Conservation (phyloP, 1,139 yeast genomes). For the Geotrichum cucujoidarum region DNA sequence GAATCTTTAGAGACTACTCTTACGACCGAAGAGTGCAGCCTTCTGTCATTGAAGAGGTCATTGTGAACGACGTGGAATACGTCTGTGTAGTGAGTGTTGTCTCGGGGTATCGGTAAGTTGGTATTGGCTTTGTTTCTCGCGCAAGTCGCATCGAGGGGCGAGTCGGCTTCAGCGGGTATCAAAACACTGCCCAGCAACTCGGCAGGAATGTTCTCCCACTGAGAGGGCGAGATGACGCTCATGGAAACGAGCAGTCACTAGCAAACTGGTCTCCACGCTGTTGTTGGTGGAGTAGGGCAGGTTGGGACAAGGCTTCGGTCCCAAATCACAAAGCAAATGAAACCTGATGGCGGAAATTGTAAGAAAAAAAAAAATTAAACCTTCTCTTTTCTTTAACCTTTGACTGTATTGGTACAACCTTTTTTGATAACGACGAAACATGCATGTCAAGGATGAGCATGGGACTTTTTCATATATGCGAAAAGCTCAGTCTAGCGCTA, state of each 20-base stretch:
- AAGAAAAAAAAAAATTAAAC: no score
- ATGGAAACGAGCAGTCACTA: background rate
- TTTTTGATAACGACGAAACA: background rate
- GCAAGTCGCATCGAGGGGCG: background rate
- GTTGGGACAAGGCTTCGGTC: no score
- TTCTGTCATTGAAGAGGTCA: constrained; percentile 8
- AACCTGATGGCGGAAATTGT: no score
- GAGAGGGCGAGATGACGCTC: constrained; percentile 4
- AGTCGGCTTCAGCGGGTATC: background rate
- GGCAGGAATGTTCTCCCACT: constrained; percentile 9
- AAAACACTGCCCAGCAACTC: background rate
- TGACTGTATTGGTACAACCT: no score
- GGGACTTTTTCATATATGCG: constrained; percentile 2
- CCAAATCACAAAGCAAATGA: no score
- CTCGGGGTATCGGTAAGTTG: constrained; percentile 12
- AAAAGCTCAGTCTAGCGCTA: constrained; percentile 4
- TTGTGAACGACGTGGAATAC: constrained; percentile 9
- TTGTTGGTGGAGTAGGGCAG: no score
- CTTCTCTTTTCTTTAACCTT: background rate
- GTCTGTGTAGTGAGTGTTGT: constrained; percentile 11
- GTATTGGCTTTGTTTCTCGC: background rate
- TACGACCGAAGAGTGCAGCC: constrained; percentile 13
- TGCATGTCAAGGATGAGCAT: background rate
- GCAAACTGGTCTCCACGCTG: no score
- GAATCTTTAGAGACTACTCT: constrained; percentile 3